phyloP scores from a whole-genome alignment of 176 grass and related monocot genomes.

The Thalia dealbata region DNA sequence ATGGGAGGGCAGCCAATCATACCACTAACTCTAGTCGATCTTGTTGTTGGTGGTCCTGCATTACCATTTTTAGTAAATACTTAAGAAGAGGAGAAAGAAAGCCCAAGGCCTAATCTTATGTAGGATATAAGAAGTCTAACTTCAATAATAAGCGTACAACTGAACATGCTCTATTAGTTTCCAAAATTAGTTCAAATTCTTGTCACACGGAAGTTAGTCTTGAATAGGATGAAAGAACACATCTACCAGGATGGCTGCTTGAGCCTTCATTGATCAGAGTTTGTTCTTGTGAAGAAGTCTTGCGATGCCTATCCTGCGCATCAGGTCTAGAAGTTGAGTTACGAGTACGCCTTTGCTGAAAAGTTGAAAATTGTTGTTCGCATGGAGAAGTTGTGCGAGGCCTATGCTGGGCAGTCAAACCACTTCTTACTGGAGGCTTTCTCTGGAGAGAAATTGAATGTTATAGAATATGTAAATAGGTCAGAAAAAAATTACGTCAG shows the following conservation, averaged over 20 bases:
- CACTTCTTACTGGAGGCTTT: too few relatives aligned
- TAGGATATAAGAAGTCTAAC: neutral
- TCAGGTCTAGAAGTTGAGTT: too few relatives aligned
- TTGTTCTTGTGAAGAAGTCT: neutral
- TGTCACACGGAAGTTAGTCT: too few relatives aligned
- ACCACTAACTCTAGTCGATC: neutral
- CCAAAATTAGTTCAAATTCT: too few relatives aligned
- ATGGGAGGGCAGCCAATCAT: neutral
- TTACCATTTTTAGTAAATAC: neutral
- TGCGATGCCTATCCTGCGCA: neutral
- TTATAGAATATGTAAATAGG: too few relatives aligned
- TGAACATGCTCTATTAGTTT: neutral
- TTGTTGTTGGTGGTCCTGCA: neutral
- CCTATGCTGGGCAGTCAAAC: too few relatives aligned
- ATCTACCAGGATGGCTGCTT: neutral
- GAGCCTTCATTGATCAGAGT: neutral
- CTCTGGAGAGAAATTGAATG: too few relatives aligned
- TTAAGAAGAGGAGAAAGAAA: neutral
- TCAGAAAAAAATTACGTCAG: too few relatives aligned
- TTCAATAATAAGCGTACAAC: neutral
- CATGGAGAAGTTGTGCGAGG: too few relatives aligned
- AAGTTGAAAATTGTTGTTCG: too few relatives aligned
- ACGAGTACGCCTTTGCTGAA: neutral
- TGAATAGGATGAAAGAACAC: neutral
- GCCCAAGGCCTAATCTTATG: neutral